phyloP scores from a whole-genome alignment of 2,329 filamentous ascomycete genomes.

The Phialemonium atrogriseum region DNA sequence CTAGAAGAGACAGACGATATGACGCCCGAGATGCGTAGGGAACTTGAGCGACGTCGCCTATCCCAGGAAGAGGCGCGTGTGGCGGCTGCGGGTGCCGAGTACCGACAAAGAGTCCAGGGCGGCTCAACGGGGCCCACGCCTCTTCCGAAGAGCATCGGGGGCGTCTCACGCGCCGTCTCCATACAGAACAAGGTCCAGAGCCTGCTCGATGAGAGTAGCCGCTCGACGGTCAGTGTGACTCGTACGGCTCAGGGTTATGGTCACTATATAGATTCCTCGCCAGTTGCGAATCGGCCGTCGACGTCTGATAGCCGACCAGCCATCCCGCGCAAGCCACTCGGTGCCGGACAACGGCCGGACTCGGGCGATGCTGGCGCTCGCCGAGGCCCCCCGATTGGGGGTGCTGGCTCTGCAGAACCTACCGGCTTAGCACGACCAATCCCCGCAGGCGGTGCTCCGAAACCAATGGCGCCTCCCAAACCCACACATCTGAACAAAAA shows the following conservation, averaged over 20 bases:
- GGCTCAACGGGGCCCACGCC: constrained; percentile 27
- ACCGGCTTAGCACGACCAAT: too few species aligned
- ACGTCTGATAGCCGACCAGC: constrained; percentile 27
- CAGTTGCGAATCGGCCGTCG: constrained; percentile 27
- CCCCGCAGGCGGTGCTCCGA: constrained; percentile 16
- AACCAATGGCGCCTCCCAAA: constrained; percentile 52
- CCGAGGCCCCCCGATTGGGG: constrained; percentile 9
- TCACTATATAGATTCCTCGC: constrained; percentile 59
- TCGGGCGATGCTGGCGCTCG: constrained; percentile 16
- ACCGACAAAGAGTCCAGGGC: constrained; percentile 60
- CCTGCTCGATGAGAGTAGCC: constrained; percentile 70
- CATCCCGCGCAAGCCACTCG: constrained; percentile 44
- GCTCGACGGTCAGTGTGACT: constrained; percentile 46
- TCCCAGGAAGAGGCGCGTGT: constrained; percentile 87
- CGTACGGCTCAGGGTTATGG: constrained; percentile 84
- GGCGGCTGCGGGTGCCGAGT: constrained; percentile 80
- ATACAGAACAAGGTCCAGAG: constrained; percentile 90
- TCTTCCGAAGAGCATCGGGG: constrained; percentile 47
- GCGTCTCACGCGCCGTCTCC: constrained; percentile 60
- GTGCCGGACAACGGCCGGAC: constrained; percentile 13
- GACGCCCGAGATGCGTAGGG: constrained; percentile 80
- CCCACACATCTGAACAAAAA: constrained; percentile 52
- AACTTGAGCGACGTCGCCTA: constrained; percentile 74
- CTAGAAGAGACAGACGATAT: constrained; percentile 62
- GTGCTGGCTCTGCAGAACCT: too few species aligned